These are phyloP conservation scores for Geoglossum glabrum DNA, from an alignment of 495 filamentous ascomycete species.

Conservation along the genomic window DNA sequence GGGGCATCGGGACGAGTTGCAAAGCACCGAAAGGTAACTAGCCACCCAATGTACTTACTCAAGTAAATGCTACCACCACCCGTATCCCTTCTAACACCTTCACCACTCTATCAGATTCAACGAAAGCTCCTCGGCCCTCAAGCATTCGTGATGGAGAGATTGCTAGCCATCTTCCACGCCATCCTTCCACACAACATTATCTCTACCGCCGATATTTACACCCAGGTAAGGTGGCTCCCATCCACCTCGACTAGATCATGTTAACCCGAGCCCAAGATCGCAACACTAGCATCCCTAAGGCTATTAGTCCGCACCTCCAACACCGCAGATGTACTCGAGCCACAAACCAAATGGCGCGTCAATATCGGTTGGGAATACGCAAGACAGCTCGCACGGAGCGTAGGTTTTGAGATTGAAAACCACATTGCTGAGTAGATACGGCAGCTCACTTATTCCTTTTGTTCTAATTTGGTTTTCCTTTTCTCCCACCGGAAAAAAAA, in stretches of 20 bases:
- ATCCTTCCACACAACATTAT: constrained; percentile 45
- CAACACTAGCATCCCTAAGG: constrained; percentile 60
- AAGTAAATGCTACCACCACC: not conserved
- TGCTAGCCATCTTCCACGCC: constrained; percentile 71
- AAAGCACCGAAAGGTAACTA: constrained; percentile 12
- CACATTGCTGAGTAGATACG: constrained; percentile 37
- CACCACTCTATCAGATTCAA: constrained; percentile 25
- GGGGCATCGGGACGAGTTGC: constrained; percentile 10
- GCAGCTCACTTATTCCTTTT: not conserved
- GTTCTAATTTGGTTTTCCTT: not conserved
- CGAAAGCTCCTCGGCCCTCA: constrained; percentile 52
- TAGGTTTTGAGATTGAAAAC: constrained; percentile 53
- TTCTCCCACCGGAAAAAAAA: not conserved
- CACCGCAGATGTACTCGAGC: constrained; percentile 38
- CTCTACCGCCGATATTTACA: constrained; percentile 29
- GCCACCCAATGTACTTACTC: not conserved
- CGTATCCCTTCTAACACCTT: not conserved
- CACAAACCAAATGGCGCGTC: constrained; percentile 48
- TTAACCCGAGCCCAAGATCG: constrained; percentile 25
- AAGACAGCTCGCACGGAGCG: constrained; percentile 38
- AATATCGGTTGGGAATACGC: constrained; percentile 60
- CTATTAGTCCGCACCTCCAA: constrained; percentile 43
- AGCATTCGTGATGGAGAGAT: constrained; percentile 67
- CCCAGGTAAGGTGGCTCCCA: constrained; percentile 12
- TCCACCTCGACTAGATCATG: not conserved